Conservation (phyloP, 176 grass and related monocot genomes). For the Zea mays region DNA sequence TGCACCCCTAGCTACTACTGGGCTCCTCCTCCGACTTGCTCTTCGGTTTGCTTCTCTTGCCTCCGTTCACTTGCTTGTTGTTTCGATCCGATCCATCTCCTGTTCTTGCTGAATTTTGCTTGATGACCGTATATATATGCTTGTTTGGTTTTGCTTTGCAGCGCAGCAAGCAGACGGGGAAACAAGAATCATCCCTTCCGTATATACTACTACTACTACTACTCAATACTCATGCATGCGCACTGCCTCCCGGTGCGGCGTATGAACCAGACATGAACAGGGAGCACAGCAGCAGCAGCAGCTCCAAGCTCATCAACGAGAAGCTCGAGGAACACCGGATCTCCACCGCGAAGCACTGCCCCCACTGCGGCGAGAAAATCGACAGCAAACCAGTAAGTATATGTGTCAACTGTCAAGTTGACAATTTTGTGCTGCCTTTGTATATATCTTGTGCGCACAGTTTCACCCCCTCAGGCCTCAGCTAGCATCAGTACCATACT, state of each 20-base stretch:
- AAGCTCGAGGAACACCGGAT: constrained; percentile 97
- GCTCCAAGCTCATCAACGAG: constrained; percentile 84
- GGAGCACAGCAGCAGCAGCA: constrained; percentile 54
- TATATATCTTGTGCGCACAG: neutral
- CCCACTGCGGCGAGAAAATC: constrained; percentile 79
- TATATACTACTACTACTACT: neutral
- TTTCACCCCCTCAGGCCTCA: no score
- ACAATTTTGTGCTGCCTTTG: constrained; percentile 37
- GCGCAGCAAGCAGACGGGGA: constrained; percentile 10
- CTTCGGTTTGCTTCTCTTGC: constrained; percentile 35
- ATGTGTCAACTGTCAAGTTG: constrained; percentile 14
- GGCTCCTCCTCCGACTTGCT: constrained; percentile 22
- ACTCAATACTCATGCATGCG: constrained; percentile 32
- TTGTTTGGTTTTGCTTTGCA: constrained; percentile 39
- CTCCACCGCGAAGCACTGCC: constrained; percentile 72
- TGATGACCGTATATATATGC: neutral
- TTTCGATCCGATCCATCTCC: constrained; percentile 13
- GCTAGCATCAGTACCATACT: no score
- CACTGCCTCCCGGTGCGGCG: constrained; percentile 4
- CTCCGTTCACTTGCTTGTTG: neutral
- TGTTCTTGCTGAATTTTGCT: constrained; percentile 32
- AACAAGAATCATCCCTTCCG: constrained; percentile 1
- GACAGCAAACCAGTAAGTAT: constrained; percentile 76
- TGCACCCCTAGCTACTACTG: constrained; percentile 40
- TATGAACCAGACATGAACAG: constrained; percentile 60